A percentile compares a stretch with the other conserved stretches of the same genome.
phyloP scores from a whole-genome alignment of 768 basidiomycete species.

The Suillus paluster region DNA sequence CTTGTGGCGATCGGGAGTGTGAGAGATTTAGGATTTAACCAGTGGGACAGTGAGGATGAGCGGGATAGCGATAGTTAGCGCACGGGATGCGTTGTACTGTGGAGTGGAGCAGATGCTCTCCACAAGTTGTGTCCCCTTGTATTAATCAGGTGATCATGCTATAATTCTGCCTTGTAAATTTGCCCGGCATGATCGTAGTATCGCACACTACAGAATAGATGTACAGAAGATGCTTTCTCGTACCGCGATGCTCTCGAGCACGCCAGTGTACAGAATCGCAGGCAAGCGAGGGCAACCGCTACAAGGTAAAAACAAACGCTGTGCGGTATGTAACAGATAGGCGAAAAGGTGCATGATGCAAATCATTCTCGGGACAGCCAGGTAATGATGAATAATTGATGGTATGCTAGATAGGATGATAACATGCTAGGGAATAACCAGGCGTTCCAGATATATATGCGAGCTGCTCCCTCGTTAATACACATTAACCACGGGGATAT shows the following conservation, averaged over 20 bases:
- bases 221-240: neutral
- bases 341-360: neutral
- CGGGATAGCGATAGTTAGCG: constrained; percentile 32
- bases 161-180: neutral
- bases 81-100: neutral
- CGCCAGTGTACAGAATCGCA: neutral
- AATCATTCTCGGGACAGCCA: constrained; percentile 1
- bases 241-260: neutral
- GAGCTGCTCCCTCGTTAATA: constrained; percentile 17
- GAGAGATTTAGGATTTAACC: constrained; percentile 64
- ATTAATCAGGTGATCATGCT: neutral
- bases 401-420: constrained; percentile 30
- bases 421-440: constrained; percentile 28
- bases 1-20: constrained; percentile 75
- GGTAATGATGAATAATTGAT: constrained; percentile 25
- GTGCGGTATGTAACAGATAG: neutral
- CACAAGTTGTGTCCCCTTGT: neutral
- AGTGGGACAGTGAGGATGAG: constrained; percentile 53
- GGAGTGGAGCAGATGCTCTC: neutral
- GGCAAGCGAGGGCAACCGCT: neutral
- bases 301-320: neutral
- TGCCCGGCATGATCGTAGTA: neutral
- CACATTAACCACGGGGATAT: constrained; percentile 7
- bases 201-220: neutral
- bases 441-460: constrained; percentile 37